Evolutionary conservation across 768 basidiomycete genomes (phyloP), one percentile per base, ranked within the genome.

Genomic region (Kwoniella mangroviensis): DNA sequence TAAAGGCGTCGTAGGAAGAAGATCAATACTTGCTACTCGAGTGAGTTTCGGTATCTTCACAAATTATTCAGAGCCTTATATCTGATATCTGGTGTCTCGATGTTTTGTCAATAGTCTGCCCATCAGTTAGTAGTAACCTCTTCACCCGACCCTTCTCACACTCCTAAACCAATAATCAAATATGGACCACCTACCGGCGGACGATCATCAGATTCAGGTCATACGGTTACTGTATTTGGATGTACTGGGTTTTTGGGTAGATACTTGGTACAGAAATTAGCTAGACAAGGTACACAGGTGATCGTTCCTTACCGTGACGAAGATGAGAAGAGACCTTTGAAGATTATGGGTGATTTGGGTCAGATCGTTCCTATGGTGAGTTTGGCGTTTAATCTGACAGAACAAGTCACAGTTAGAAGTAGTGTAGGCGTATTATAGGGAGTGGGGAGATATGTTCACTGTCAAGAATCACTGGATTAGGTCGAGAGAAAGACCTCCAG

Each of bases 171-270:
- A 49, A 85, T 92, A 73, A 86, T 95, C 77, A 87, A 89, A 5
- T 86, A 88, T 73, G 95, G 94, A 21, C 87, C 89, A 63, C 89
- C 79, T 13, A 81, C 82, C 13, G 82, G 82, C 12, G 83, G 83
- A 90, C 63, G 94, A 91, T 71, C 92, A 79, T 90, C 93, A 3
- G 90, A 91, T 69, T 90, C 91, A 52, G 97, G 96, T 2, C 94
- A 95, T 84, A 88, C 90, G 45, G 96, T 91, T 52, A 99, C 97
- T 17, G 95, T 98, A 60, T 98, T 99, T 86, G 97, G 97, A 24
- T 92, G 90, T 81, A 97, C 95, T 3, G 93, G 95, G 5, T 98
- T 98, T 83, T 85, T 99, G 68, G 97, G 96, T 55, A 86, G 94
- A 80, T 98, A 98, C 84, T 86, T 98, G 54, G 92, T 98, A 51